Evolutionary conservation across 768 basidiomycete genomes (phyloP), one percentile per base, ranked within the genome.

Genomic region (Tylopilus sp.): DNA sequence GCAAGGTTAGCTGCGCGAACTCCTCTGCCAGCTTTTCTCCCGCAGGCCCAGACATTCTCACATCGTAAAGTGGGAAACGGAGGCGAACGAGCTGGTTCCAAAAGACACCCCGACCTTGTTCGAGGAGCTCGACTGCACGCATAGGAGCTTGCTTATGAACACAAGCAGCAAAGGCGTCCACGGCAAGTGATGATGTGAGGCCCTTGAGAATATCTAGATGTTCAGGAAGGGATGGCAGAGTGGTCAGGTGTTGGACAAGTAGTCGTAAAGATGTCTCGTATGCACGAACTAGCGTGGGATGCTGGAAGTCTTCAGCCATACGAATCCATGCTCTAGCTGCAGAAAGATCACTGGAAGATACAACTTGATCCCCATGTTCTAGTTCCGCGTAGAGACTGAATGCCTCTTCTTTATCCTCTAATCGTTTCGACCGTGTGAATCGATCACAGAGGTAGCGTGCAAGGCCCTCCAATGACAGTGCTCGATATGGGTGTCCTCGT

Each of bases 241-340:
- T 24, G 13, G 38, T 14, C 21, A 40, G 38, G 19, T 40, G 38
- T 24, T 40, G 22, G 14, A 40, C n/a, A 21, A 38, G n/a, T 21
- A 38, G 12, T 21, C 37, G n/a, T 8, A 38, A 21, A 19, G 37
- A 38, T 22, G 38, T 40, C 25, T 40, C 21, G 25, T 40, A 40
- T 22, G 38, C 38, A 11, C 22, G 38, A 6, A 40, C 11, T 14
- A 40, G 38, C 22, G 38, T 40, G 14, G 38, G 38, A 22, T 40
- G 38, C 22, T 24, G 38, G 38, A 40, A 46, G 3, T 44, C n/a
- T 36, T 58, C 54, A 6, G 63, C 63, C 2, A n/a, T 17, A 6
- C 19, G 13, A 9, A 52, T 37, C 49, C 53, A 58, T 12, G 8
- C 4, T 13, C 43, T 53, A 13, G 33, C 42, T 2, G n/a, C n/a